Evolutionary conservation across 495 filamentous ascomycete species (phyloP).

Genomic region (Aspergillus egyptiacus): DNA sequence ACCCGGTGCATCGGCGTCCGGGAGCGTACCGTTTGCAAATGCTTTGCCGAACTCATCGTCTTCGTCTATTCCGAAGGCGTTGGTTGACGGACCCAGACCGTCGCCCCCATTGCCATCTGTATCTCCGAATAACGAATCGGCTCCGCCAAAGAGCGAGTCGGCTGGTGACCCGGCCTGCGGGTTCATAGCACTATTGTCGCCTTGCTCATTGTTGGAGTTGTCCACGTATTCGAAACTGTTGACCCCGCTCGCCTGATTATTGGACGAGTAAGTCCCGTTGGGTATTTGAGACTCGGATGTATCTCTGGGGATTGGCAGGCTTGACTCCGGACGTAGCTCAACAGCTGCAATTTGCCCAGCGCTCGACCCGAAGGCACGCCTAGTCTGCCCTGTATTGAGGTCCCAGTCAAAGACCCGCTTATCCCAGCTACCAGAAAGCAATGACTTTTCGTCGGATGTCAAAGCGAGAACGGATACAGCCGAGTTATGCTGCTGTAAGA

Average conservation of each 20-base stretch:
- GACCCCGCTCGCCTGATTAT: slow-evolving; percentile 44
- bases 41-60: slow-evolving; percentile 82
- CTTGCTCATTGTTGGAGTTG: slow-evolving; percentile 38
- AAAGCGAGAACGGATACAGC: slow-evolving; percentile 86
- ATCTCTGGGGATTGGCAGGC: slow-evolving; percentile 65
- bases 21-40: slow-evolving; percentile 56
- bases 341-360: slow-evolving; percentile 83
- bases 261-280: slow-evolving; percentile 65
- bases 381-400: slow-evolving; percentile 75
- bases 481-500: slow-evolving; percentile 77
- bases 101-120: slow-evolving; percentile 55
- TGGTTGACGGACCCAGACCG: slow-evolving; percentile 49
- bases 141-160: slow-evolving; percentile 59
- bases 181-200: slow-evolving; percentile 31
- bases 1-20: slow-evolving; percentile 36
- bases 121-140: slow-evolving; percentile 72
- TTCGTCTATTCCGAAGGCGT: slow-evolving; percentile 66
- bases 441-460: slow-evolving; percentile 75
- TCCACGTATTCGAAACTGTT: slow-evolving; percentile 40
- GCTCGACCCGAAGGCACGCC: slow-evolving; percentile 65
- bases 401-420: slow-evolving; percentile 94
- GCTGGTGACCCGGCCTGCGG: slow-evolving; percentile 58
- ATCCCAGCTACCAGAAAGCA: slow-evolving; percentile 95
- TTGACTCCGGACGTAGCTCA: slow-evolving; percentile 75
- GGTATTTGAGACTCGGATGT: slow-evolving; percentile 50